Percentiles rank a stretch among this genome's conserved stretches.
These are phyloP conservation scores for Periconia macrospinosa DNA, from an alignment of 2,329 filamentous ascomycete genomes.

Conservation along the genomic window DNA sequence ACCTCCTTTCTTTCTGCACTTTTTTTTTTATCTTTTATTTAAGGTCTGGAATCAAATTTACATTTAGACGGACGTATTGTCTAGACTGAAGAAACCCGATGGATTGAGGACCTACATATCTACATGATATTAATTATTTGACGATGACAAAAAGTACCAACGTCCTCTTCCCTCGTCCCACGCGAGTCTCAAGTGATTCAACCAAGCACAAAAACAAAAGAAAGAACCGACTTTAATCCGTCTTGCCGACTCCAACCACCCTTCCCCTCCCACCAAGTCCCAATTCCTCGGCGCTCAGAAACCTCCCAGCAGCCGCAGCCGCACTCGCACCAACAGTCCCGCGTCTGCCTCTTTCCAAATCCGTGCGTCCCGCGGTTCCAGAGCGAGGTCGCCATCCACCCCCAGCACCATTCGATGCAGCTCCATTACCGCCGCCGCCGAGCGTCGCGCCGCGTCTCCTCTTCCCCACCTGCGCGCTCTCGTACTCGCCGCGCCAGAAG, in stretches of 20 bases:
- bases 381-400: background rate
- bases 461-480: conserved; percentile 30
- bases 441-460: conserved; percentile 6
- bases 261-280: conserved; percentile 25
- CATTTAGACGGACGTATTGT: too few relatives aligned
- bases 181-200: too few relatives aligned
- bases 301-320: conserved; percentile 8
- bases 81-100: too few relatives aligned
- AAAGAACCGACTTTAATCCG: too few relatives aligned
- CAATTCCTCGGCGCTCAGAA: conserved; percentile 31
- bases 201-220: background rate
- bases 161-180: background rate
- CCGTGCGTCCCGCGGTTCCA: conserved; percentile 11
- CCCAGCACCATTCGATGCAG: conserved; percentile 3
- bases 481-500: conserved; percentile 30
- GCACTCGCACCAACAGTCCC: conserved; percentile 8
- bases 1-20: too few relatives aligned
- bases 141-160: too few relatives aligned
- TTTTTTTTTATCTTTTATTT: too few relatives aligned
- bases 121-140: too few relatives aligned
- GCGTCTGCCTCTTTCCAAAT: conserved; percentile 23
- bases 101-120: too few relatives aligned
- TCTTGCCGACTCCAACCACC: conserved; percentile 37
- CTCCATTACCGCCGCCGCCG: background rate
- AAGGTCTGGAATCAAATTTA: too few relatives aligned